Evolutionary conservation across 768 basidiomycete genomes (phyloP).

Genomic region (Termitomyces bulborhizus): DNA sequence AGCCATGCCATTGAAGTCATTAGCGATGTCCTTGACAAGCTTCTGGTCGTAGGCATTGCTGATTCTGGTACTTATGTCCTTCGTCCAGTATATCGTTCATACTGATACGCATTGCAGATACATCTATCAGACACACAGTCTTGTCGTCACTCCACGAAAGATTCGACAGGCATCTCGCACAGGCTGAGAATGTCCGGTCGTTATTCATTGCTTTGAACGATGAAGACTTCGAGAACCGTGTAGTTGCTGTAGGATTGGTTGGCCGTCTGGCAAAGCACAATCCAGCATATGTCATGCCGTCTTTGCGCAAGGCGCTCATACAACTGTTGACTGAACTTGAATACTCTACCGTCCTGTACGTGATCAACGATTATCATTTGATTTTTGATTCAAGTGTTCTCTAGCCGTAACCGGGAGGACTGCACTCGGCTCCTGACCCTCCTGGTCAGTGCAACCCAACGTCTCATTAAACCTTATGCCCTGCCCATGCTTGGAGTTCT

Average conservation of each 20-base stretch:
- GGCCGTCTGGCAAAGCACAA: constrained; percentile 93
- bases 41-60: constrained; percentile 90
- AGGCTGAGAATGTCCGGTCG: constrained; percentile 97
- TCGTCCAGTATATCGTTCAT: constrained; percentile 3
- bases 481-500: constrained; percentile 92
- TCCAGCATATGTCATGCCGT: constrained; percentile 98
- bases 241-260: constrained; percentile 86
- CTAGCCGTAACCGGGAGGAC: constrained; percentile 82
- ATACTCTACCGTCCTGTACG: constrained; percentile 79
- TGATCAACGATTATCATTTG: not conserved
- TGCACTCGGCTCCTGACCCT: constrained; percentile 86
- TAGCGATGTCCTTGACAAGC: constrained; percentile 95
- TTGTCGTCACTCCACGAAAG: constrained; percentile 83
- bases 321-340: constrained; percentile 95
- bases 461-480: constrained; percentile 93
- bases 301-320: constrained; percentile 89
- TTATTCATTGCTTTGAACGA: constrained; percentile 97
- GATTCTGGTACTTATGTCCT: constrained; percentile 69
- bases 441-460: constrained; percentile 86
- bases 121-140: constrained; percentile 80
- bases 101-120: constrained; percentile 38
- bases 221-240: constrained; percentile 90
- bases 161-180: constrained; percentile 95
- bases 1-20: constrained; percentile 96
- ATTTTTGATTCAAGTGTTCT: not conserved